Evolutionary conservation across 345 rosid species (phyloP), one percentile per base, ranked within the genome.

Genomic region (Carallia pectinifolia): DNA sequence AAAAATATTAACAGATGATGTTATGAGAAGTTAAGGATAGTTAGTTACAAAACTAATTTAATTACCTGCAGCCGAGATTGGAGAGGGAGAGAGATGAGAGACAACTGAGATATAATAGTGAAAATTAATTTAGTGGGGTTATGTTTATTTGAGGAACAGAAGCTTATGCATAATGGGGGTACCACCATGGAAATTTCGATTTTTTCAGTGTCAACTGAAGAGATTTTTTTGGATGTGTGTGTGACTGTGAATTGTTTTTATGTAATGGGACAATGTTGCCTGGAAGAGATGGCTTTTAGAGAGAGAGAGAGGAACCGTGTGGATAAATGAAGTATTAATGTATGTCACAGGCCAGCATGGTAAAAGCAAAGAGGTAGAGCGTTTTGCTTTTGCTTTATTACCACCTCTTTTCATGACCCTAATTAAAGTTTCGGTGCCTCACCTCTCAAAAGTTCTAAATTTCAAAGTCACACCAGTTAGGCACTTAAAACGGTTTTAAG

Each of bases 381-480:
- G 50, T 44, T 44, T 44, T 12, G 50, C 85, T 81, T 79, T 68
- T 70, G 65, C 74, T 79, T 70, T 19, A 48, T 81, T 76, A 55
- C 82, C 82, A 67, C 78, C 80, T 67, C 87, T 90, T 86, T 78
- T 81, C 96, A 88, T 90, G 96, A 90, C 47, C 74, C 75, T 79
- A 85, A 86, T 90, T 85, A 87, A 84, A 60, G 66, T 12, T 44
- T 12, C 50, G 50, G 50, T 44, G 50, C 50, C 16, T 44, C 50
- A 4, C 17, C 50, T 15, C 12, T 44, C 50, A 44, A 44, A 44
- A 44, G 50, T 44, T 44, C 17, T 44, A 12, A 44, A 44, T 44
- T 44, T 44, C 50, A 44, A 44, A 44, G 50, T 44, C 50, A 44
- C 50, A 44, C 50, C 34, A 33, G 50, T 12, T 3, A 40, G 50